Evolutionary conservation across 2,329 filamentous ascomycete species (phyloP), one percentile per base, ranked within the genome.

Genomic region (Ophiostoma populinum): DNA sequence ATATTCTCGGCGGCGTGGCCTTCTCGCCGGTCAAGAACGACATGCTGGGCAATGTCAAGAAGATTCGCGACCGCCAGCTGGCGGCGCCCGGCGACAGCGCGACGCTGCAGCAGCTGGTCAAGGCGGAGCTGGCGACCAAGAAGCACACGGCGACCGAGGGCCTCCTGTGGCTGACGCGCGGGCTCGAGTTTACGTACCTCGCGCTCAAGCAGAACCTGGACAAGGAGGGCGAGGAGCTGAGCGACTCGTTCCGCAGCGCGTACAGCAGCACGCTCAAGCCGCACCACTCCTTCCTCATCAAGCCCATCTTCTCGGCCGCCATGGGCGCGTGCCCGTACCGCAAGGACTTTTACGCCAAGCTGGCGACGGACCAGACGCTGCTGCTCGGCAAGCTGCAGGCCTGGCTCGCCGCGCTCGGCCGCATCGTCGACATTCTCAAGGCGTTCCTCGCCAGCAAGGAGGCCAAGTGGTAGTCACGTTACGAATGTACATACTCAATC

Each of bases 281-380:
- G 18, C 75, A 92, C 63, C 90, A 98, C 66, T 74, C 67, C 52
- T 85, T 92, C 58, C 49, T 94, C 43, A 63, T 94, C 49, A 93
- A 92, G 68, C 83, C 83, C 41, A 67, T 94, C 52, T 95, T 95
- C 69, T 80, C 69, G 48, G 79, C 85, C 42, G 87, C 87, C 54
- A 93, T 98, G 85, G 71, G 72, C 47, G 86, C 85, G 13, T 87
- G 80, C 46, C 90, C 90, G 2, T 93, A 94, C 67, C 74, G 87
- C 47, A 82, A 81, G 55, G 81, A 87, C 57, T 95, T 98, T 54
- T 95, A 94, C 55, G 59, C 59, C 45, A 93, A 94, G 70, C 65
- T 98, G 28, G 85, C 80, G 24, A 61, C 63, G 15, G 70, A 81
- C 50, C 56, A 67, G 25, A 58, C 52, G 20, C 70, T 76, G 56